Evolutionary conservation across 345 rosid genomes (phyloP).

Genomic region (Toxicodendron radicans): DNA sequence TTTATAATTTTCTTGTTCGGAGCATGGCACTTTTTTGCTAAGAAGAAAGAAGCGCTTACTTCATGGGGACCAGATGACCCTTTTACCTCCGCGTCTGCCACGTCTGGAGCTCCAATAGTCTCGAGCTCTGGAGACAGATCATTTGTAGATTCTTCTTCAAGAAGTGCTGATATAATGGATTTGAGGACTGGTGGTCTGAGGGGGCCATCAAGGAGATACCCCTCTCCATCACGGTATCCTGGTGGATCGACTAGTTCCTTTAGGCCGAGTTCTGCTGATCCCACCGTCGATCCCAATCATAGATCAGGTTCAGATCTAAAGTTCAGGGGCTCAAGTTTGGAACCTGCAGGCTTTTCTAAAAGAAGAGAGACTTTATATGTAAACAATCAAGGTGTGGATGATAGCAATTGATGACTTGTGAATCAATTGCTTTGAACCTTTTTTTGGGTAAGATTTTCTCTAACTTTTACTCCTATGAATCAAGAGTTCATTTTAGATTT

Average conservation of each 20-base stretch:
- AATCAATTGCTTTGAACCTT: constrained; percentile 9
- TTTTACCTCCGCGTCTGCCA: constrained; percentile 51
- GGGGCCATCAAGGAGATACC: constrained; percentile 52
- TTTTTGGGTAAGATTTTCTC: constrained; percentile 10
- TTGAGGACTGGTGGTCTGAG: constrained; percentile 52
- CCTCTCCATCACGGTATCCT: constrained; percentile 64
- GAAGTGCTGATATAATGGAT: constrained; percentile 61
- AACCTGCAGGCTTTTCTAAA: constrained; percentile 54
- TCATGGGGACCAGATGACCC: constrained; percentile 97
- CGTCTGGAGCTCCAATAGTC: constrained; percentile 46
- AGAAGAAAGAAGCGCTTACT: constrained; percentile 93
- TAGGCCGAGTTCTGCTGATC: constrained; percentile 55
- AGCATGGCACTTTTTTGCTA: constrained; percentile 93
- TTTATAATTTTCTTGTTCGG: constrained; percentile 77
- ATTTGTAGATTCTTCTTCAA: constrained; percentile 57
- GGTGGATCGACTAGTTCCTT: constrained; percentile 61
- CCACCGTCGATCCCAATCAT: constrained; percentile 54
- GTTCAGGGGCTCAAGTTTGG: constrained; percentile 57
- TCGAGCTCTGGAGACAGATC: constrained; percentile 57
- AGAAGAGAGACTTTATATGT: constrained; percentile 62
- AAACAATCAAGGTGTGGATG: constrained; percentile 61
- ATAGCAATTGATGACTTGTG: constrained; percentile 43
- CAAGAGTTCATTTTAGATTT: constrained; percentile 8
- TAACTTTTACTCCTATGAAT: constrained; percentile 11
- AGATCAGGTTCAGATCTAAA: constrained; percentile 62